Conservation (phyloP, 495 filamentous ascomycete species). For the Aspergillus cavernicola region DNA sequence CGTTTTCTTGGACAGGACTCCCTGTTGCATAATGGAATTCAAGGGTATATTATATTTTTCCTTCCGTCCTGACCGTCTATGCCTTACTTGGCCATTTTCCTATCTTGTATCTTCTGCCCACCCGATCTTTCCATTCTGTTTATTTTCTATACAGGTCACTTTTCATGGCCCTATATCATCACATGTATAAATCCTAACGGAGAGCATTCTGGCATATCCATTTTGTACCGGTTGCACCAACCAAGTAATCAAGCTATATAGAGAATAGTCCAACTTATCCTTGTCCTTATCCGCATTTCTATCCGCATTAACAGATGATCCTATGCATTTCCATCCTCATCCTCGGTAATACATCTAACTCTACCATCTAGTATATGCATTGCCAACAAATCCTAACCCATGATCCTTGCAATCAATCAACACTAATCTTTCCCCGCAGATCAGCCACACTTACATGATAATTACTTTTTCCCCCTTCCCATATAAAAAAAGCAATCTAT, state of each 20-base stretch:
- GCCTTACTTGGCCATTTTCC: conserved; percentile 4
- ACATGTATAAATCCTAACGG: conserved; percentile 5
- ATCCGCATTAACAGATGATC: too few species aligned
- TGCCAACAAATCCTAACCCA: not conserved
- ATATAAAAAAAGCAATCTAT: not conserved
- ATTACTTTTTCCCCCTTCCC: not conserved
- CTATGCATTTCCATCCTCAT: too few species aligned
- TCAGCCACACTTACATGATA: not conserved
- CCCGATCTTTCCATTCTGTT: not conserved
- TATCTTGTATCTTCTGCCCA: conserved; percentile 1
- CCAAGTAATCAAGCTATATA: conserved; percentile 5
- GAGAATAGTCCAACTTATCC: not conserved
- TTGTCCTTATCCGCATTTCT: too few species aligned
- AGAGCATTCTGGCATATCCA: not conserved
- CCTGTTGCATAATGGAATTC: conserved; percentile 18
- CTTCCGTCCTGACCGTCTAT: conserved; percentile 4
- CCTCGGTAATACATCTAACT: too few species aligned
- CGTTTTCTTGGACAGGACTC: conserved; percentile 9
- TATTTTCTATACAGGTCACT: not conserved
- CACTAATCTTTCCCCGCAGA: not conserved
- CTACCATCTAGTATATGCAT: not conserved
- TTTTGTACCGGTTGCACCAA: not conserved
- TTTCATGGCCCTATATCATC: not conserved
- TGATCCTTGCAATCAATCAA: not conserved
- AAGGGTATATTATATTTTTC: conserved; percentile 14